These are phyloP conservation scores for Astraeus odoratus DNA, from an alignment of 768 basidiomycete genomes.

Conservation along the genomic window DNA sequence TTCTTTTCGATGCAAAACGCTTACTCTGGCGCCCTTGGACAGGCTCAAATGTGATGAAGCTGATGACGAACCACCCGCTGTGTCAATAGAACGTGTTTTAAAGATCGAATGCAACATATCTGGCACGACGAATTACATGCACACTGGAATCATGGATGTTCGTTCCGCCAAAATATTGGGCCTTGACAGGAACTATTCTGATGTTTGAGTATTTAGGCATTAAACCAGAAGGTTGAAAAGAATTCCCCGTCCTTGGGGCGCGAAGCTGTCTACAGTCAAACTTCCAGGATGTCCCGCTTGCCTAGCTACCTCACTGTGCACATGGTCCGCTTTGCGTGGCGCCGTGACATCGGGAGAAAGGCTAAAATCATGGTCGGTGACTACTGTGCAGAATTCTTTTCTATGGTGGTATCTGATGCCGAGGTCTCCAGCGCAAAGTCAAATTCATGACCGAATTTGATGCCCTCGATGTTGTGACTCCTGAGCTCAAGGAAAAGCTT, in stretches of 20 bases:
- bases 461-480: conserved; percentile 72
- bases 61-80: conserved; percentile 63
- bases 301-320: conserved; percentile 85
- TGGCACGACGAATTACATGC: conserved; percentile 82
- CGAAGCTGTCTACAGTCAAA: conserved; percentile 75
- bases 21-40: conserved; percentile 17
- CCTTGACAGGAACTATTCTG: conserved; percentile 3
- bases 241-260: conserved; percentile 72
- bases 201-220: conserved; percentile 43
- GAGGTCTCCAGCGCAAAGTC: conserved; percentile 61
- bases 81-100: conserved; percentile 63
- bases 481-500: conserved; percentile 69
- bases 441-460: conserved; percentile 91
- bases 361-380: conserved; percentile 87
- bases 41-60: conserved; percentile 82
- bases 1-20: neutral
- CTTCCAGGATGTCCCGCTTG: conserved; percentile 73
- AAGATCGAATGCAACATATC: conserved; percentile 93
- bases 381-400: neutral
- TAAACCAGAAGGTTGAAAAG: conserved; percentile 87
- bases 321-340: conserved; percentile 96
- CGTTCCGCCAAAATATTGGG: conserved; percentile 15
- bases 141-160: conserved; percentile 77
- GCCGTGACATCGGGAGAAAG: conserved; percentile 83
- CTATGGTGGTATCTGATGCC: neutral